A percentile compares a stretch with the other conserved stretches of the same genome.
phyloP scores from a whole-genome alignment of 352 stramenopile species.

The Globisporangium uncinulatum region DNA sequence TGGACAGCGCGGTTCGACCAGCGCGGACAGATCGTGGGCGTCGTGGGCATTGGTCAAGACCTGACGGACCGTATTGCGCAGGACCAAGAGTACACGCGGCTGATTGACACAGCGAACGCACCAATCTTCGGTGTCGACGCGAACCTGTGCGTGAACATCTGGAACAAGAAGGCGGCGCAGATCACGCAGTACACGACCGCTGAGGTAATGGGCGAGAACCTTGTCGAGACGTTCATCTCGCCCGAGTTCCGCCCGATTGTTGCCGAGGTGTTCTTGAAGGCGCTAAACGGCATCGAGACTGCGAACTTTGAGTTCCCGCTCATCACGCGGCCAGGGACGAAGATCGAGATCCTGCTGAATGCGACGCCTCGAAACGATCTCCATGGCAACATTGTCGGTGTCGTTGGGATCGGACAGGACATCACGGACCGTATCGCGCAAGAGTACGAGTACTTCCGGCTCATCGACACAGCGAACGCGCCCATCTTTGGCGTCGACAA shows the following conservation, averaged over 20 bases:
- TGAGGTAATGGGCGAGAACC: constrained; percentile 76
- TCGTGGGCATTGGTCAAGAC: constrained; percentile 85
- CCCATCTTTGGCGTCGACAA: constrained; percentile 75
- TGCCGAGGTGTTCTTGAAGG: constrained; percentile 66
- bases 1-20: constrained; percentile 61
- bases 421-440: constrained; percentile 75
- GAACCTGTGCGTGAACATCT: constrained; percentile 87
- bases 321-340: constrained; percentile 62
- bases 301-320: constrained; percentile 86
- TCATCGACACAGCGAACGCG: constrained; percentile 74
- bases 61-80: constrained; percentile 83
- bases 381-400: constrained; percentile 77
- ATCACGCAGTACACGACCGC: constrained; percentile 80
- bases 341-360: constrained; percentile 77
- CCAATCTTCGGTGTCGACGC: constrained; percentile 90
- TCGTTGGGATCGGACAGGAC: constrained; percentile 84
- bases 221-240: constrained; percentile 84
- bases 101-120: constrained; percentile 90
- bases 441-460: constrained; percentile 71
- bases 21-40: constrained; percentile 72
- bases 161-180: constrained; percentile 89
- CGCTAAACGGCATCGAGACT: constrained; percentile 62
- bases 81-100: constrained; percentile 81
- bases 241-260: constrained; percentile 62
- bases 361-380: constrained; percentile 64